Percentiles rank a stretch among this genome's conserved stretches.
Evolutionary conservation across 2,329 filamentous ascomycete genomes (phyloP).

Genomic region (Thielaviopsis ethacetica): DNA sequence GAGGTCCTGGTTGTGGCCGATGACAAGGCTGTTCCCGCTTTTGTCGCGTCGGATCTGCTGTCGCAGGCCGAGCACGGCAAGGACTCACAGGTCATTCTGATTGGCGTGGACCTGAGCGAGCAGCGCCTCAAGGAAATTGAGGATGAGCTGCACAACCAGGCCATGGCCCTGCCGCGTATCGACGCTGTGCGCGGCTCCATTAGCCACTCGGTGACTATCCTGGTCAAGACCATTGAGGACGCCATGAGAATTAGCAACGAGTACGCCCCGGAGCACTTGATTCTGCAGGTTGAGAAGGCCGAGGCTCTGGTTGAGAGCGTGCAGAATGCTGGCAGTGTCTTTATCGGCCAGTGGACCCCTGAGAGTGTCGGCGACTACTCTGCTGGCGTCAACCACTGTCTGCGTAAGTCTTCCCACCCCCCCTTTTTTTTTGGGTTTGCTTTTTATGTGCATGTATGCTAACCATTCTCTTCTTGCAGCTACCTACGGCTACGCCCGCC

Average conservation of each 20-base stretch:
- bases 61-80: constrained; percentile 95
- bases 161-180: constrained; percentile 70
- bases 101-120: constrained; percentile 67
- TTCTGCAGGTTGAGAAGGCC: constrained; percentile 71
- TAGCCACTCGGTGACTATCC: constrained; percentile 76
- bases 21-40: constrained; percentile 72
- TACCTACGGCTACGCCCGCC: constrained; percentile 94
- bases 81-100: constrained; percentile 85
- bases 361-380: constrained; percentile 98
- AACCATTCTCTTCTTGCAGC: constrained; percentile 40
- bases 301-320: constrained; percentile 60
- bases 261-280: constrained; percentile 93
- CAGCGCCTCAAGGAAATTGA: constrained; percentile 67
- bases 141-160: constrained; percentile 77
- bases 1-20: constrained; percentile 96
- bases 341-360: constrained; percentile 90
- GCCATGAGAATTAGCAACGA: constrained; percentile 75
- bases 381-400: constrained; percentile 89
- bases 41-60: constrained; percentile 86
- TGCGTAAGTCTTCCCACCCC: constrained; percentile 52
- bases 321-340: constrained; percentile 88
- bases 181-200: constrained; percentile 88
- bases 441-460: constrained; percentile 7
- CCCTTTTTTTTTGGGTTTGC: not conserved
- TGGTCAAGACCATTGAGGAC: constrained; percentile 52